Base-by-base conservation (phyloP, 2,329 filamentous ascomycete genomes). In the Camillea tinctor region DNA sequence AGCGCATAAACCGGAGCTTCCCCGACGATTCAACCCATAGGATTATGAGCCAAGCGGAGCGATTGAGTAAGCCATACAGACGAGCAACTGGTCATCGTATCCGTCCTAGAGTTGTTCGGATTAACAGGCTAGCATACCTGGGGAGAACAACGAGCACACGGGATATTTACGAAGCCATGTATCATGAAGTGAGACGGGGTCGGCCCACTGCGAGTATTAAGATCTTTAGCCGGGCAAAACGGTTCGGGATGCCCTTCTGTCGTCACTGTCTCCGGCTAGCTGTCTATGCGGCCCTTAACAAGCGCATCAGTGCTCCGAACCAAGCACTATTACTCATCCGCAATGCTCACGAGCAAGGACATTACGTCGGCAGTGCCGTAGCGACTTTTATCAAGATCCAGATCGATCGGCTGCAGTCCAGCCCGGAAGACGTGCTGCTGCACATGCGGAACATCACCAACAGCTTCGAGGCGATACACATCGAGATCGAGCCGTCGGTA, bases 221-320 rank as follows among this genome's bases (percentile, higher is more conserved):
- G 17, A 73, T 78, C 3, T 84, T 82, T 67, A 73, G 69, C 55
- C 68, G 68, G 23, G 76, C 76, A 0, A 51, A 73, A 1, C 64
- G 62, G 9, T 68, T 65, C 4, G 74, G 76, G 19, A 71, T 81
- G 65, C 69, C 71, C 1, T 73, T 74, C 60, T 78, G 75, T 24
- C 66, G 68, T 2, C 73, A 76, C 22, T 81, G 78, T 56, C 73
- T 85, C 15, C 76, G 78, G n/a, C 71, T 84, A 4, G 81, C 79
- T 8, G 77, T 85, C 8, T 65, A 76, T 9, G 80, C 81, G 1
- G 73, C 76, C 15, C 66, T 84, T 55, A 70, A 69, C 17, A 52
- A 67, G 17, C 69, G 75, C 44, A 68, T 67, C 3, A 59, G 68
- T 2, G 65, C 70, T 50, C 60, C 74, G 53, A 59, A 67, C 52